Evolutionary conservation across 228 moss, liverwort and hornwort genomes (phyloP).

Genomic region (Sphagnum fallax): DNA sequence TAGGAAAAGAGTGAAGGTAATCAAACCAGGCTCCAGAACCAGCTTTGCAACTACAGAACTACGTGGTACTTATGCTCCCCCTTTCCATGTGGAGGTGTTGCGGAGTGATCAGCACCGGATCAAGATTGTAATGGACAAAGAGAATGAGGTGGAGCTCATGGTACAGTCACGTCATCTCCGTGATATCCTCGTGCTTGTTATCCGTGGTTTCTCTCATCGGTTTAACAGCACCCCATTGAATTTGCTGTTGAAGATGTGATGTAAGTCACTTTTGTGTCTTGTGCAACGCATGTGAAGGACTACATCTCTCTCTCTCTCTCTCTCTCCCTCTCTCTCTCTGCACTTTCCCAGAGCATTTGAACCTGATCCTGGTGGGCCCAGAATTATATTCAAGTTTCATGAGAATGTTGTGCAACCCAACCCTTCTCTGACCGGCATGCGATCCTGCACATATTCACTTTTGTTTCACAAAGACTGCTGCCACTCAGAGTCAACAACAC

Average conservation of each 20-base stretch:
- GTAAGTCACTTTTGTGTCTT: too few relatives aligned
- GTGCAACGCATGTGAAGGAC: too few relatives aligned
- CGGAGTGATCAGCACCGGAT: conserved; percentile 86
- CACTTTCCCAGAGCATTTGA: too few relatives aligned
- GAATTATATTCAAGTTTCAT: too few relatives aligned
- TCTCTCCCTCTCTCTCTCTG: too few relatives aligned
- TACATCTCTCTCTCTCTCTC: too few relatives aligned
- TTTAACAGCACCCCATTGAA: conserved; percentile 88
- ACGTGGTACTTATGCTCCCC: conserved; percentile 73
- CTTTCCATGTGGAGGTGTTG: conserved; percentile 83
- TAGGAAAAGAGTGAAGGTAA: conserved; percentile 86
- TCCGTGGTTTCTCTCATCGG: conserved; percentile 77
- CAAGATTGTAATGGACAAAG: conserved; percentile 80
- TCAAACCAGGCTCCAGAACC: conserved; percentile 75
- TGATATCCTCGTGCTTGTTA: conserved; percentile 70
- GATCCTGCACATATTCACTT: too few relatives aligned
- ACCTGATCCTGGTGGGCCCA: too few relatives aligned
- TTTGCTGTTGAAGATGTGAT: conserved; percentile 81
- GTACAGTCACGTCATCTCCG: conserved; percentile 83
- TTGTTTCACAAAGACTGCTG: too few relatives aligned
- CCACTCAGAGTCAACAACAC: too few relatives aligned
- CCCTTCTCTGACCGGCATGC: too few relatives aligned
- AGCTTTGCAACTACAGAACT: conserved; percentile 79
- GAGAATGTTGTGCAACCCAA: too few relatives aligned
- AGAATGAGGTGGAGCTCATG: conserved; percentile 87